Evolutionary conservation across 257 asterid genomes (phyloP), one percentile per base, ranked within the genome.

Genomic region (Solanum chmielewskii): DNA sequence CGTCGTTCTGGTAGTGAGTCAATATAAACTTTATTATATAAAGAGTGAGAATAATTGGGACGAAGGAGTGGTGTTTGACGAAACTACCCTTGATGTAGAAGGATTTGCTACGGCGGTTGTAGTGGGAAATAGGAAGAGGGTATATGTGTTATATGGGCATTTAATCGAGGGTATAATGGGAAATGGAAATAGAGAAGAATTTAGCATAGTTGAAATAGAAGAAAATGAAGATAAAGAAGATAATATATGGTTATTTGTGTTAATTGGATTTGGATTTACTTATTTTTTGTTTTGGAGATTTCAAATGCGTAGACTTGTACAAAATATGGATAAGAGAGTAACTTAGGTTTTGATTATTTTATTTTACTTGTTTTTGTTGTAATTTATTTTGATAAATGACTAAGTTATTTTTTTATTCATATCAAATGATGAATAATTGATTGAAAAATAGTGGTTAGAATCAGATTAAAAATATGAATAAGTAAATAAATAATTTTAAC

Each of bases 241-340:
- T 74, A 90, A 88, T 11, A 88, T 93, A 83, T 97, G 99, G 99
- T 56, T 97, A 31, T 93, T 90, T 83, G 93, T 94, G 7, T 85
- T 94, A 87, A 75, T 95, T 83, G 99, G 98, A 77, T 87, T 95
- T 81, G 99, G 99, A 3, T 86, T 95, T 18, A 90, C 90, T 77
- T 97, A 95, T 90, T 93, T 95, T 94, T 15, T 90, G 92, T 44
- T 94, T 37, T 95, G 99, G 99, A 97, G 98, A 91, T 95, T 95
- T 42, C 99, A 97, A 88, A 95, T 95, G 99, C 87, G 91, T 31
- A 88, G 86, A 27, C 96, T 97, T 47, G 93, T 87, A 25, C 85
- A 88, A 2, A 93, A 89, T 77, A 89, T 97, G 98, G 89, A 94
- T 92, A 97, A 97, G 95, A 97, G 96, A 90, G 91, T 84, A 49